These are phyloP conservation scores for Mytilinidion resinicola DNA, from an alignment of 495 filamentous ascomycete genomes.

Conservation along the genomic window DNA sequence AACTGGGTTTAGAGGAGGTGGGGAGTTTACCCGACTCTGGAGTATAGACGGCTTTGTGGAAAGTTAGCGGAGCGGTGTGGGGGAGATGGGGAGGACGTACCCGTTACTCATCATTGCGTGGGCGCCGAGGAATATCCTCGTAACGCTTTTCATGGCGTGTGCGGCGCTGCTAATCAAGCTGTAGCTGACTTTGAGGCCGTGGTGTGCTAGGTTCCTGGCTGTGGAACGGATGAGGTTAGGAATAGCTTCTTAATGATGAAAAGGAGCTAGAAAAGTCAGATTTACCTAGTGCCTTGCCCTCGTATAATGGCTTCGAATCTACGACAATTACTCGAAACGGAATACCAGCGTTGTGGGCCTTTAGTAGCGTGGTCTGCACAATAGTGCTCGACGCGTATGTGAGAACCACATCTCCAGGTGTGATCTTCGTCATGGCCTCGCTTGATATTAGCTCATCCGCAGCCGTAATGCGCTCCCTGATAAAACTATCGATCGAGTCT, in stretches of 20 bases:
- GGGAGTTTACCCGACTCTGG: constrained; percentile 50
- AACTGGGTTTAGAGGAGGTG: too few relatives aligned
- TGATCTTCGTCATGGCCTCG: constrained; percentile 66
- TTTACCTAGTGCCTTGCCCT: constrained; percentile 59
- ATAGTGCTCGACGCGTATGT: constrained; percentile 87
- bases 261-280: too few relatives aligned
- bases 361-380: constrained; percentile 69
- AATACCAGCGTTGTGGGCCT: constrained; percentile 61
- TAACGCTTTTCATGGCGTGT: constrained; percentile 64
- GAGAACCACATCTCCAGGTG: constrained; percentile 70
- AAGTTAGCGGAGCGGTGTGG: constrained; percentile 14
- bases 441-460: constrained; percentile 78
- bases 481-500: constrained; percentile 79
- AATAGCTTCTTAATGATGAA: too few relatives aligned
- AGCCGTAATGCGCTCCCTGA: constrained; percentile 79
- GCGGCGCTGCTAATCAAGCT: constrained; percentile 68
- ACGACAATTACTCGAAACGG: constrained; percentile 78
- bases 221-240: too few relatives aligned
- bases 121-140: constrained; percentile 78
- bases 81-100: background rate
- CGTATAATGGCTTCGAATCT: constrained; percentile 73
- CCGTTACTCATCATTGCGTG: constrained; percentile 86
- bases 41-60: constrained; percentile 61
- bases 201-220: constrained; percentile 56
- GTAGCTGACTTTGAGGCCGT: constrained; percentile 73